These are phyloP conservation scores for Rutidosis leptorrhynchoides DNA, from an alignment of 129 eudicot species.

Conservation along the genomic window DNA sequence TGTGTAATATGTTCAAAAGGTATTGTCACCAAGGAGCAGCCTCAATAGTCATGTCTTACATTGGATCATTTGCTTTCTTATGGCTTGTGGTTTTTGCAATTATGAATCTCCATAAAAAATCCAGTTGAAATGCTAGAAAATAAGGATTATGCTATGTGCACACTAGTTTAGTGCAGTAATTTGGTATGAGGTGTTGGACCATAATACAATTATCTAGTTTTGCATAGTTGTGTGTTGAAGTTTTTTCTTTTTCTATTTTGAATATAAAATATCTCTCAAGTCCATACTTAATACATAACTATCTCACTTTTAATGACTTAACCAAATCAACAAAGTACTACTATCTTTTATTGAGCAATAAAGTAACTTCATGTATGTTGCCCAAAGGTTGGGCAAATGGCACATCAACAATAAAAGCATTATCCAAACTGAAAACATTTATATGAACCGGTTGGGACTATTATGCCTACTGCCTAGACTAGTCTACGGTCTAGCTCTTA, in stretches of 20 bases:
- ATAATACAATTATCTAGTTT: too few relatives aligned
- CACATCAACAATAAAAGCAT: not conserved
- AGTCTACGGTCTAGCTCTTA: not conserved
- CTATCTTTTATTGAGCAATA: too few relatives aligned
- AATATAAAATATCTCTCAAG: too few relatives aligned
- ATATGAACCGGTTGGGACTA: not conserved
- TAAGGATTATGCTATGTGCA: not conserved
- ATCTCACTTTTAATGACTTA: too few relatives aligned
- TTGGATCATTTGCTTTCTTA: slow-evolving; percentile 30
- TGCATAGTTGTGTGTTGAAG: too few relatives aligned
- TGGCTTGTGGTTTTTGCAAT: slow-evolving; percentile 31
- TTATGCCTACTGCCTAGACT: not conserved
- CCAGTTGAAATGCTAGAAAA: not conserved
- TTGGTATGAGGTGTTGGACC: not conserved
- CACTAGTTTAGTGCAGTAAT: not conserved
- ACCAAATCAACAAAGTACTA: not conserved
- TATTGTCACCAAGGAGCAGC: slow-evolving; percentile 38
- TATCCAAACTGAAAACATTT: too few relatives aligned
- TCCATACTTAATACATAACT: too few relatives aligned
- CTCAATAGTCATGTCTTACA: slow-evolving; percentile 30
- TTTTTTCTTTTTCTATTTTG: too few relatives aligned
- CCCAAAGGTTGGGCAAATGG: not conserved
- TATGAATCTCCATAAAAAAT: slow-evolving; percentile 29
- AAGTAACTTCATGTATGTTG: not conserved
- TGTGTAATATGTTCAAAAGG: slow-evolving; percentile 29